These are phyloP conservation scores for Debaryomycetaceae sp. DNA, from an alignment of 1,139 yeast species.

Conservation along the genomic window DNA sequence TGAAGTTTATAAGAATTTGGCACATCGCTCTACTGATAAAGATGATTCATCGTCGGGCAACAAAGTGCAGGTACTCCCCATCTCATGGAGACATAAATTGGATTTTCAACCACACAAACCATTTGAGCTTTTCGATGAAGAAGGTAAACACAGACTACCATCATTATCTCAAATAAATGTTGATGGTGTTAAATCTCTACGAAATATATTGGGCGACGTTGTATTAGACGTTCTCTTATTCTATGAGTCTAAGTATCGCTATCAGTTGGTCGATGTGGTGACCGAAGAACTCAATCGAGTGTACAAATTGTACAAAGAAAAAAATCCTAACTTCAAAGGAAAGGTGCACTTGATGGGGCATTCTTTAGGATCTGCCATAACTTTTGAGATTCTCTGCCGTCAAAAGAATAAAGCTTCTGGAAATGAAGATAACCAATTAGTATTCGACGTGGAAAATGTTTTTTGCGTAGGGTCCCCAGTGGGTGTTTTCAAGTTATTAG, in stretches of 20 bases:
- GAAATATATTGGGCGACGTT: conserved; percentile 82
- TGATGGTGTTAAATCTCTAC: conserved; percentile 73
- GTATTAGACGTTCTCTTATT: conserved; percentile 79
- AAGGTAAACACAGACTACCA: conserved; percentile 49
- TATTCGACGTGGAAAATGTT: conserved; percentile 70
- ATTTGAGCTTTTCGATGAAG: conserved; percentile 22
- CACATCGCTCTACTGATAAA: conserved; percentile 20
- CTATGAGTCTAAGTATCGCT: conserved; percentile 72
- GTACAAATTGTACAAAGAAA: conserved; percentile 53
- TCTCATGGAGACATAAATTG: conserved; percentile 72
- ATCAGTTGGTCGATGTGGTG: conserved; percentile 64
- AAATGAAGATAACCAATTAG: conserved; percentile 32
- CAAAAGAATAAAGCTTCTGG: conserved; percentile 32
- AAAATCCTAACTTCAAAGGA: conserved; percentile 77
- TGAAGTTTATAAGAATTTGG: conserved; percentile 36
- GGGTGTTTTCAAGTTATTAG: conserved; percentile 76
- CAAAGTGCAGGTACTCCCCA: conserved; percentile 71
- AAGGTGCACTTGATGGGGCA: conserved; percentile 84
- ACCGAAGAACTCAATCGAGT: conserved; percentile 68
- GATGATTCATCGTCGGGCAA: conserved; percentile 35
- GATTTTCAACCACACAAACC: conserved; percentile 54
- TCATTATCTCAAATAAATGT: conserved; percentile 70
- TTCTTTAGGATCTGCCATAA: conserved; percentile 84
- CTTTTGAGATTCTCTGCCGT: conserved; percentile 67
- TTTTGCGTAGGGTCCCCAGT: conserved; percentile 89